These are phyloP conservation scores for Chloranthus sessilifolius DNA, from an alignment of 164 flowering plant genomes.

Conservation along the genomic window DNA sequence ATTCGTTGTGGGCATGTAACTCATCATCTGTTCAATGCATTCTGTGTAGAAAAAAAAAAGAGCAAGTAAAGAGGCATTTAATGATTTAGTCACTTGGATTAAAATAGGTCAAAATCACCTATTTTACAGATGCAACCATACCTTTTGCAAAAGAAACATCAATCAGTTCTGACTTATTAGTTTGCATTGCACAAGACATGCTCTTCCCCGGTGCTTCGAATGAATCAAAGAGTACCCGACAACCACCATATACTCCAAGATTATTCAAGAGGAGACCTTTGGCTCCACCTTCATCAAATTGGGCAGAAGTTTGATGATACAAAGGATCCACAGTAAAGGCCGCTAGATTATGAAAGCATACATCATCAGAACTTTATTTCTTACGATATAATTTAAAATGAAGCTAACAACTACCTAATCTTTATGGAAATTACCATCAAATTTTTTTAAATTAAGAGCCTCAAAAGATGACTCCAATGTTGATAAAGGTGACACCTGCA, in stretches of 20 bases:
- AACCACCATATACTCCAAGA: slow-evolving; percentile 90
- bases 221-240: slow-evolving; percentile 93
- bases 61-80: neutral
- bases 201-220: slow-evolving; percentile 76
- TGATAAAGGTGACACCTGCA: slow-evolving; percentile 84
- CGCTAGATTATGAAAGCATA: slow-evolving; percentile 32
- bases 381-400: neutral
- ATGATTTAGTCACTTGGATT: neutral
- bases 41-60: slow-evolving; percentile 36
- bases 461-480: slow-evolving; percentile 92
- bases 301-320: slow-evolving; percentile 95
- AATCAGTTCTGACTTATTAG: slow-evolving; percentile 38
- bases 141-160: slow-evolving; percentile 86
- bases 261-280: slow-evolving; percentile 90
- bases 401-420: neutral
- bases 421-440: slow-evolving; percentile 57
- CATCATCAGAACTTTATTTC: neutral
- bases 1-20: slow-evolving; percentile 35
- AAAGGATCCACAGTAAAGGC: slow-evolving; percentile 96
- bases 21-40: slow-evolving; percentile 61
- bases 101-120: neutral
- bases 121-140: slow-evolving; percentile 21
- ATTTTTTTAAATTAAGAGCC: slow-evolving; percentile 84
- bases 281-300: slow-evolving; percentile 99
- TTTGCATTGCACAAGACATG: slow-evolving; percentile 22